Evolutionary conservation across 139 green algal genomes (phyloP).

Genomic region (Tetradesmus lagerheimii): DNA sequence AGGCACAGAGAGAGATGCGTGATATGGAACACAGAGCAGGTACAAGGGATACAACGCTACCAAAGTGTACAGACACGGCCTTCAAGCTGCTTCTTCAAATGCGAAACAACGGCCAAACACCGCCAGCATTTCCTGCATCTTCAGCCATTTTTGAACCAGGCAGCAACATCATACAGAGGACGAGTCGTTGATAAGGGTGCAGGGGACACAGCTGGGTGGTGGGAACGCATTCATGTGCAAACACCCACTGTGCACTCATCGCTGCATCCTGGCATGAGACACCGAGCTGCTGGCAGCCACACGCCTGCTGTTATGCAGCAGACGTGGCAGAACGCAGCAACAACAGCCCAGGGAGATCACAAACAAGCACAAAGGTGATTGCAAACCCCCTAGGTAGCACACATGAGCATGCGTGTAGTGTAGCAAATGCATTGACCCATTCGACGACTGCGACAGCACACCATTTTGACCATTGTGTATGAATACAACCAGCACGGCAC

Average conservation of each 20-base stretch:
- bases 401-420: background rate
- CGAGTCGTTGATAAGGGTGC: background rate
- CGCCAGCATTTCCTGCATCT: background rate
- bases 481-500: background rate
- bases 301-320: background rate
- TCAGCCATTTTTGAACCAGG: background rate
- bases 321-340: background rate
- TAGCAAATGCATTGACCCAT: background rate
- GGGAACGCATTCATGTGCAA: background rate
- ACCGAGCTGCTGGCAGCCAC: no score
- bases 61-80: background rate
- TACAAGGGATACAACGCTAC: background rate
- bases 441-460: no score
- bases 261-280: background rate
- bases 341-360: background rate
- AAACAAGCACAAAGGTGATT: background rate
- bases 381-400: background rate
- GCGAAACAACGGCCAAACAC: background rate
- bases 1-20: background rate
- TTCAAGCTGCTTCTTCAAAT: background rate
- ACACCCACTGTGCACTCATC: background rate
- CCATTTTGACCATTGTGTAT: background rate
- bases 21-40: background rate
- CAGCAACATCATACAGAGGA: background rate
- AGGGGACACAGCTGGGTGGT: background rate